Conservation (phyloP, 352 stramenopile species). For the Aphanomyces cochlioides region DNA sequence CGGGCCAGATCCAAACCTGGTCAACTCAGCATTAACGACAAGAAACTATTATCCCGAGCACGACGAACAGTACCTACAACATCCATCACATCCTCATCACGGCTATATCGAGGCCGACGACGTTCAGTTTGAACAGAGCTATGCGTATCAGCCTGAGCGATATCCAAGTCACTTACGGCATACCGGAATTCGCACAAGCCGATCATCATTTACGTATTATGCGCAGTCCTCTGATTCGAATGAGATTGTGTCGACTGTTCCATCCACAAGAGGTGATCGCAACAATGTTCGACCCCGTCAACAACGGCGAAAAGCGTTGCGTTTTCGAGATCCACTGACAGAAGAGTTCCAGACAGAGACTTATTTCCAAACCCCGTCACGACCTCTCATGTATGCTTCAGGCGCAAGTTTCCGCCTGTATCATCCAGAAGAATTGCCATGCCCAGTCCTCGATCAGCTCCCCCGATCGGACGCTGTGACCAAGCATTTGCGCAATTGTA, state of each 20-base stretch:
- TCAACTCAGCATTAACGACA: neutral
- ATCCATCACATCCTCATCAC: neutral
- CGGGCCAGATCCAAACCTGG: neutral
- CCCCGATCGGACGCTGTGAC: constrained; percentile 25
- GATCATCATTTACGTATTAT: constrained; percentile 3
- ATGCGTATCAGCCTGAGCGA: constrained; percentile 11
- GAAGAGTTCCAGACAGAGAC: constrained; percentile 22
- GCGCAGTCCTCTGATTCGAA: neutral
- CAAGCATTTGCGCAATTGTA: constrained; percentile 29
- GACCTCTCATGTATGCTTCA: neutral
- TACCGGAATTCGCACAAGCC: neutral
- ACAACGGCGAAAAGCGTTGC: constrained; percentile 13
- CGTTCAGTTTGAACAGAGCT: neutral
- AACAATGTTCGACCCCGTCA: neutral
- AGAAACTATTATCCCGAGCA: neutral
- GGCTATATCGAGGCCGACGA: neutral
- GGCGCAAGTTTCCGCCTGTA: constrained; percentile 20
- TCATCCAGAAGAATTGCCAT: constrained; percentile 28
- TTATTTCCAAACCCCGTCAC: constrained; percentile 22
- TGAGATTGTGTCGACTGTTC: neutral
- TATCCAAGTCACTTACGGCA: constrained; percentile 10
- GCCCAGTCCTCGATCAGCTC: constrained; percentile 7
- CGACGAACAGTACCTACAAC: neutral
- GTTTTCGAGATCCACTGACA: constrained; percentile 15
- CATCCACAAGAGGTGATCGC: neutral